These are phyloP conservation scores for Penicillium arizonense DNA, from an alignment of 495 filamentous ascomycete genomes.

Conservation along the genomic window DNA sequence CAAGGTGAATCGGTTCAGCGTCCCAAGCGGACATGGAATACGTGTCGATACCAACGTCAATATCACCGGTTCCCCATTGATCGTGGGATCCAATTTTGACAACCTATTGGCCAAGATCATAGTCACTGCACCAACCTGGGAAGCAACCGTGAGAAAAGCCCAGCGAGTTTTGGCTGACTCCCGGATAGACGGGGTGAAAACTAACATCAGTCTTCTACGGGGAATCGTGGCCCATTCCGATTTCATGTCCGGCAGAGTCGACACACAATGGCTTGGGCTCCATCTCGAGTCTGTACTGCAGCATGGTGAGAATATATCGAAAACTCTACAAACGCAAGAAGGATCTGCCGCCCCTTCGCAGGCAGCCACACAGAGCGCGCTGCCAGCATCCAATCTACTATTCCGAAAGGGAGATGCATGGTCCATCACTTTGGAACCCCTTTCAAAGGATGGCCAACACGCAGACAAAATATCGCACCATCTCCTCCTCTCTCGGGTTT, in stretches of 20 bases:
- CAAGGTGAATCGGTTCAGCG: constrained; percentile 49
- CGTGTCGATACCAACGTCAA: constrained; percentile 55
- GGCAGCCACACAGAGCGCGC: neutral
- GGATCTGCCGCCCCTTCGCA: constrained; percentile 1
- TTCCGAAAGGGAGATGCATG: constrained; percentile 58
- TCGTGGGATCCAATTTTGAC: constrained; percentile 58
- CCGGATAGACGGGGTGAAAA: constrained; percentile 51
- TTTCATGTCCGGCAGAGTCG: constrained; percentile 43
- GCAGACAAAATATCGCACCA: constrained; percentile 33
- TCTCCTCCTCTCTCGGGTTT: constrained; percentile 50
- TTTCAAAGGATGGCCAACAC: constrained; percentile 9
- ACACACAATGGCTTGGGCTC: constrained; percentile 58
- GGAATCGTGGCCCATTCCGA: constrained; percentile 50
- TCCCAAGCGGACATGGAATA: constrained; percentile 56
- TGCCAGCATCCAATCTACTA: constrained; percentile 37
- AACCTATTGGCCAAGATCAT: constrained; percentile 62
- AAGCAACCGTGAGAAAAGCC: constrained; percentile 49
- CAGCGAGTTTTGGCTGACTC: constrained; percentile 54
- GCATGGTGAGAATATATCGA: constrained; percentile 26
- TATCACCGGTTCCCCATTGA: constrained; percentile 24
- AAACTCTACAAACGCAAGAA: constrained; percentile 4
- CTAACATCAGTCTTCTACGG: constrained; percentile 52
- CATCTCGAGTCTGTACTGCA: constrained; percentile 40
- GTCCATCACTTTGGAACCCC: constrained; percentile 47
- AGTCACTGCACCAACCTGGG: constrained; percentile 52